A percentile compares a stretch with the other conserved stretches of the same genome.
Evolutionary conservation across 73 alveolate species (phyloP).

Genomic region (Paramecium primaurelia): DNA sequence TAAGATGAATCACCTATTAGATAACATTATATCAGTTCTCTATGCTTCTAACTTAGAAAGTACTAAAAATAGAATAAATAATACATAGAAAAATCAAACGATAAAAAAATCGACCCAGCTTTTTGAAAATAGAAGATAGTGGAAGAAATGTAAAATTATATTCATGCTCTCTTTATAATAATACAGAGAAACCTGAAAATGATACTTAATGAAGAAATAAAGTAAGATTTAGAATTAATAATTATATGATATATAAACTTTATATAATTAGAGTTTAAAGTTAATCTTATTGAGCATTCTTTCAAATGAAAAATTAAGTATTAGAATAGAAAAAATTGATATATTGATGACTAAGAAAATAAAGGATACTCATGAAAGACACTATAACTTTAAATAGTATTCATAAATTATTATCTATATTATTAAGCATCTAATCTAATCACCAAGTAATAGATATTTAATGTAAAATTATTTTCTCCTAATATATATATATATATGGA

Average conservation of each 20-base stretch:
- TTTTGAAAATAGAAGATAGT: background rate
- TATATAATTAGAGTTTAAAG: background rate
- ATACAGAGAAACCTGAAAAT: background rate
- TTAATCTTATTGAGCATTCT: background rate
- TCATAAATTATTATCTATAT: background rate
- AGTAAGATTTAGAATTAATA: background rate
- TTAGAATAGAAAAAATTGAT: background rate
- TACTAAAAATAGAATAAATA: background rate
- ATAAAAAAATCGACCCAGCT: background rate
- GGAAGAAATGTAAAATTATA: conserved; percentile 15
- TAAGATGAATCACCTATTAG: background rate
- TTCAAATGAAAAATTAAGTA: background rate
- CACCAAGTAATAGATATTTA: background rate
- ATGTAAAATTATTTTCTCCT: background rate
- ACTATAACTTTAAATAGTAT: background rate
- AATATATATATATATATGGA: background rate
- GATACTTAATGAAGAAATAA: background rate
- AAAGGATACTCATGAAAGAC: background rate
- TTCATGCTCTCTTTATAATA: background rate
- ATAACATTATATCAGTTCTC: background rate
- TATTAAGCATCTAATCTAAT: background rate
- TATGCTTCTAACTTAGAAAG: background rate
- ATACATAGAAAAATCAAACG: background rate
- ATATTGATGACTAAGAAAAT: background rate
- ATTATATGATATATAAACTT: background rate